Evolutionary conservation across 192 early-diverging fungal genomes (phyloP).

Genomic region (Entomortierella chlamydospora): DNA sequence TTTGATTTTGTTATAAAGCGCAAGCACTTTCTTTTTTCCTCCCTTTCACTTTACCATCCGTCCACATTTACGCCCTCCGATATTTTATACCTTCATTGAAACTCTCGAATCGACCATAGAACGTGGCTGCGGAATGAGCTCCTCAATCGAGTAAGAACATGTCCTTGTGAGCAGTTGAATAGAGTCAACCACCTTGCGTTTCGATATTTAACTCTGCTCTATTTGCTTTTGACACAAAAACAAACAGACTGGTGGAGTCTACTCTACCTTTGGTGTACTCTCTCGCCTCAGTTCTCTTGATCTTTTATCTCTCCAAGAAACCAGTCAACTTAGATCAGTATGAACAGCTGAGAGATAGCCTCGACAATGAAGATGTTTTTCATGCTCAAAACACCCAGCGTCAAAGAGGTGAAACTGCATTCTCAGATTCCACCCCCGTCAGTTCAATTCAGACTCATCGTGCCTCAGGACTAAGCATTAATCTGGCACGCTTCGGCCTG

Average conservation of each 20-base stretch:
- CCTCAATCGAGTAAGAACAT: no score
- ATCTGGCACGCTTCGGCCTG: constrained; percentile 21
- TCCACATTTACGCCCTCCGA: no score
- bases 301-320: constrained; percentile 25
- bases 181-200: not conserved
- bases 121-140: no score
- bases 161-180: no score
- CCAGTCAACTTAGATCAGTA: constrained; percentile 30
- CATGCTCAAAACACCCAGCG: not conserved
- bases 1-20: no score
- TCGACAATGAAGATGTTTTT: not conserved
- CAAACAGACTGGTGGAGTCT: constrained; percentile 21
- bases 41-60: no score
- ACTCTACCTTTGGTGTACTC: constrained; percentile 27
- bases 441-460: constrained; percentile 15
- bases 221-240: no score
- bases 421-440: not conserved
- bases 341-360: constrained; percentile 8
- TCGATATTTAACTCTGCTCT: no score
- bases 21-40: no score
- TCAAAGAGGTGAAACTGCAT: not conserved
- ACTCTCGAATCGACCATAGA: no score
- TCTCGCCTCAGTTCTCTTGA: constrained; percentile 1
- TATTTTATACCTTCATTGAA: no score
- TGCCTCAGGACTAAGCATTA: constrained; percentile 10